These are phyloP conservation scores for Daldinia eschscholtzii DNA, from an alignment of 2,329 filamentous ascomycete species.

Conservation along the genomic window DNA sequence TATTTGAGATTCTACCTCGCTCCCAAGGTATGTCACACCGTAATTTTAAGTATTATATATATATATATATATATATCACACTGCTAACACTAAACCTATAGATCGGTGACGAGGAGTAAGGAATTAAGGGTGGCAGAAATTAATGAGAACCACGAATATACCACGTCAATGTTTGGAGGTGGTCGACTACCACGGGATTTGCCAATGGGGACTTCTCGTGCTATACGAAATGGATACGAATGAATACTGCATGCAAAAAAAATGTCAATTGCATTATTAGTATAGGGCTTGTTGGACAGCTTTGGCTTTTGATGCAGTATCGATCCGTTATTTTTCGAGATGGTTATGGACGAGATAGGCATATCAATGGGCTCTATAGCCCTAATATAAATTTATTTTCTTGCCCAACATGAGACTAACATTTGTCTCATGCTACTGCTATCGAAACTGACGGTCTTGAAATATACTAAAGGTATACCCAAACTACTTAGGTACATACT, in stretches of 20 bases:
- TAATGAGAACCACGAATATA: slow-evolving; percentile 44
- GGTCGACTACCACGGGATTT: slow-evolving; percentile 25
- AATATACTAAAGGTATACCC: not conserved
- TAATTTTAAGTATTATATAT: not conserved
- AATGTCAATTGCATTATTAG: slow-evolving; percentile 20
- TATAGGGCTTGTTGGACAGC: slow-evolving; percentile 21
- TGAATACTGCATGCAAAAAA: slow-evolving; percentile 25
- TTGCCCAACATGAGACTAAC: not conserved
- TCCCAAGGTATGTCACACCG: slow-evolving; percentile 79
- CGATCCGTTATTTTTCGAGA: not conserved
- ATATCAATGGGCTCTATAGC: slow-evolving; percentile 12
- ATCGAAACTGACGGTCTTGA: not conserved
- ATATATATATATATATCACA: not conserved
- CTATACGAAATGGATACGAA: slow-evolving; percentile 32
- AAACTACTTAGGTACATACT: not conserved
- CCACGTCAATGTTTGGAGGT: slow-evolving; percentile 30
- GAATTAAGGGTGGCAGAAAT: slow-evolving; percentile 25
- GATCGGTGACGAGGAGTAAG: slow-evolving; percentile 77
- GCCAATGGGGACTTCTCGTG: slow-evolving; percentile 15
- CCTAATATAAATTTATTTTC: slow-evolving; percentile 18
- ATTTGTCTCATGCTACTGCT: not conserved
- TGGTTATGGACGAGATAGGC: slow-evolving; percentile 1
- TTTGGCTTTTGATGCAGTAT: slow-evolving; percentile 18
- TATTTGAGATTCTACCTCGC: slow-evolving; percentile 98
- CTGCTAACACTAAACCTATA: slow-evolving; percentile 58